Percentiles rank a stretch among this genome's conserved stretches.
Conservation (phyloP, 192 early-diverging fungal species). For the Coemansia sp. region DNA sequence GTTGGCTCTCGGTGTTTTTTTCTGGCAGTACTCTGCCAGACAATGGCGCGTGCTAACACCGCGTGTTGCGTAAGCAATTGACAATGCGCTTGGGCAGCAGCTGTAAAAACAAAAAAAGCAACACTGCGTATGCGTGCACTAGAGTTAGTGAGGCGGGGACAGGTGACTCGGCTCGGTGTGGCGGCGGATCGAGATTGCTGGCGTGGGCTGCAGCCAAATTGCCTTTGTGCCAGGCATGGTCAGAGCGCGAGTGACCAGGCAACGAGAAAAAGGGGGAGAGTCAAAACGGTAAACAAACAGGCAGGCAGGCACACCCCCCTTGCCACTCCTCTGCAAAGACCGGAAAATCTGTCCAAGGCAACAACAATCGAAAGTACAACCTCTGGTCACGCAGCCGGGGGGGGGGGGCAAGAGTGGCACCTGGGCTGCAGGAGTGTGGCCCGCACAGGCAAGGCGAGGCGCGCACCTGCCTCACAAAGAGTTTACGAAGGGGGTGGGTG, state of each 20-base stretch:
- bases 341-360: background rate
- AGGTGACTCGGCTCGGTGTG: background rate
- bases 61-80: background rate
- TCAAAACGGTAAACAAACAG: background rate
- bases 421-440: background rate
- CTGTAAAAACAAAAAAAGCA: background rate
- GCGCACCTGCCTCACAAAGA: slow-evolving; percentile 5
- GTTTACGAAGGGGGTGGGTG: background rate
- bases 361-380: background rate
- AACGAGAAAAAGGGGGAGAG: background rate
- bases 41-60: background rate
- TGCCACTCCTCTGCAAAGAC: slow-evolving; percentile 1
- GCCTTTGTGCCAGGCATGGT: background rate
- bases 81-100: background rate
- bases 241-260: background rate
- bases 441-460: slow-evolving; percentile 3
- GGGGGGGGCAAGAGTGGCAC: slow-evolving; percentile 4
- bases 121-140: too few species aligned
- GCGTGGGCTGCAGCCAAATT: background rate
- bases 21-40: background rate
- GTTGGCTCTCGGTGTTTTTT: background rate
- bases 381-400: background rate
- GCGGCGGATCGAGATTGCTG: background rate
- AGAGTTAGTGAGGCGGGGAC: background rate
- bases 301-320: background rate